Conservation (phyloP, 805 yeast genomes). For the Metschnikowia henanensis region DNA sequence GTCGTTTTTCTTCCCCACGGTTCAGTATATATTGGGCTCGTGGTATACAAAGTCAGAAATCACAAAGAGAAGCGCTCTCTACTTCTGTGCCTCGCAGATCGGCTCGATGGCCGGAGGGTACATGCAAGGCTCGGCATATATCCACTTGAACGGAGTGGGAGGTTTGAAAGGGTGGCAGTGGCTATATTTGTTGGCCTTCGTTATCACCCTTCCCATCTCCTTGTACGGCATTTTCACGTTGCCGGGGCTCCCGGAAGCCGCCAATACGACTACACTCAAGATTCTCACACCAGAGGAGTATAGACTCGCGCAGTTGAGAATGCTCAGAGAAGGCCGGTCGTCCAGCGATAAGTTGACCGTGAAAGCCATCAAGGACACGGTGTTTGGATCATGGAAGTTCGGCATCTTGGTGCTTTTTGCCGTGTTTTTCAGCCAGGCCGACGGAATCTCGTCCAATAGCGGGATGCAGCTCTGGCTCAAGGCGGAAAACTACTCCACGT, state of each 20-base stretch:
- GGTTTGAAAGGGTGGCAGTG: slow-evolving; percentile 61
- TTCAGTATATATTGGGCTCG: slow-evolving; percentile 53
- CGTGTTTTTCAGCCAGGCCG: too few relatives aligned
- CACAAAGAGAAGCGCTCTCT: slow-evolving; percentile 52
- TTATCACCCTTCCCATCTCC: slow-evolving; percentile 55
- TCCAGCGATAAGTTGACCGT: slow-evolving; percentile 12
- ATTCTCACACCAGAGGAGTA: too few relatives aligned
- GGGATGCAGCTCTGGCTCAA: slow-evolving; percentile 50
- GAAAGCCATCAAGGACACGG: slow-evolving; percentile 21
- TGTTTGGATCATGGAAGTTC: slow-evolving; percentile 55
- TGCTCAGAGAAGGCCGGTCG: slow-evolving; percentile 24
- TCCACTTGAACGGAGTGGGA: slow-evolving; percentile 41
- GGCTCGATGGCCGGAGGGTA: slow-evolving; percentile 55
- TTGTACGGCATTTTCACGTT: slow-evolving; percentile 45
- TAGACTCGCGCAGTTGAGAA: too few relatives aligned
- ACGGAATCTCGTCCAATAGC: slow-evolving; percentile 50
- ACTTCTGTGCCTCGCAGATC: slow-evolving; percentile 53
- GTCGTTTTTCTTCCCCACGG: slow-evolving; percentile 54
- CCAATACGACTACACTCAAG: slow-evolving; percentile 36
- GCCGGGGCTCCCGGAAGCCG: slow-evolving; percentile 55
- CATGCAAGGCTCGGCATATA: slow-evolving; percentile 56
- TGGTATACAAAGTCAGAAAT: slow-evolving; percentile 52
- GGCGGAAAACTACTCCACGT: slow-evolving; percentile 40
- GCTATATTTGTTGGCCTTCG: slow-evolving; percentile 65
- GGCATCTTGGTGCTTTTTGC: slow-evolving; percentile 52